Base-by-base conservation (phyloP, 352 stramenopile species). In the Globisporangium apiculatum region DNA sequence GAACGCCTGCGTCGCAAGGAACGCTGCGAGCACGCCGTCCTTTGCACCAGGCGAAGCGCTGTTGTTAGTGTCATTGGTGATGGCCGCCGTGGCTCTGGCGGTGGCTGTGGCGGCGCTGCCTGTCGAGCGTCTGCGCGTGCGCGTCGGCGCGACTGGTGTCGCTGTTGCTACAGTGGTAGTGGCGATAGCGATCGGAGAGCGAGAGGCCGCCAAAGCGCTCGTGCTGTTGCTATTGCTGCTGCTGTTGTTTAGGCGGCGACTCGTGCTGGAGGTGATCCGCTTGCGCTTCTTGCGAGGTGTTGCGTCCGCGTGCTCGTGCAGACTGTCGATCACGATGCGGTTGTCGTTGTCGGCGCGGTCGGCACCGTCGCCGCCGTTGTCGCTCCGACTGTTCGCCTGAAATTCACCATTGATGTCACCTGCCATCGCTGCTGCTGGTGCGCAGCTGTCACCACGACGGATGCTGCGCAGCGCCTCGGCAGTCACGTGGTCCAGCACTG, bases 1-100 rank as follows among this genome's bases (percentile, higher is more conserved):
- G 48, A 84, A 82, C n/a, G 74, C 72, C 53, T 67, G 65, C 40
- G 74, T 79, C 24, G 61, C 55, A 37, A 69, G 48, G 60, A 78
- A 79, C 37, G 64, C 73, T 64, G 70, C 65, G 0, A 69, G 69
- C 60, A 83, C 76, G 43, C 67, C 73, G 54, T 58, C 58, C 35
- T 52, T 71, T 8, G 54, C 14, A 36, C 12, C 11, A 17, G 41
- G 41, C 41, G 41, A 9, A 45, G 41, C 41, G 41, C 18, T 24
- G 18, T 45, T 12, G 7, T 12, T 9, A 10, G 41, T 45, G 41
- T 45, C 41, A 0, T 11, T 14, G 41, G 11, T 17, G 11, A 17
- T 14, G 41, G 14, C 41, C 7, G 41, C 3, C 41, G 14, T 46
- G 11, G n/a, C 1, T 17, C 11, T n/a, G 3, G 11, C 40, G 40